phyloP scores from a whole-genome alignment of 2,329 filamentous ascomycete species.

The Dendrostoma leiphaemia region DNA sequence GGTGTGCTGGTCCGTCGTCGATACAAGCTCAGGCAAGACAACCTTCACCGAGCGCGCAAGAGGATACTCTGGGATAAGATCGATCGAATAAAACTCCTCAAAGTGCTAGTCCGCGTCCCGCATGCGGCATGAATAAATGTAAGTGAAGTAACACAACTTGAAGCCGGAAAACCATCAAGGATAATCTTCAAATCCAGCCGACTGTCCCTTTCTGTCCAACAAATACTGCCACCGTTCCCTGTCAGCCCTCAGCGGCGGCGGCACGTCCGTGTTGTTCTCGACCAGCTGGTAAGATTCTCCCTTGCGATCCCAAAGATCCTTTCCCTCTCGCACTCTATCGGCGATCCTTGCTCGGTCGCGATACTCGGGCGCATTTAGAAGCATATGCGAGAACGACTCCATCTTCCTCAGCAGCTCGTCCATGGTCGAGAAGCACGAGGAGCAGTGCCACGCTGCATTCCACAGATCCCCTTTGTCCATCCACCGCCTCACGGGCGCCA shows the following conservation, averaged over 20 bases:
- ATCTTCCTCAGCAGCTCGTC: conserved; percentile 55
- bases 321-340: conserved; percentile 47
- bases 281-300: conserved; percentile 47
- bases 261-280: conserved; percentile 51
- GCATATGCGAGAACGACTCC: conserved; percentile 53
- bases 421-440: conserved; percentile 57
- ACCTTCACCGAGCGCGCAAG: too few relatives aligned
- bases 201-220: conserved; percentile 42
- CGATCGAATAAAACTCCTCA: too few relatives aligned
- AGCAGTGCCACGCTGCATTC: conserved; percentile 62
- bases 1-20: too few relatives aligned
- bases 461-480: conserved; percentile 43
- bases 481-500: conserved; percentile 33
- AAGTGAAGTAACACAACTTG: too few relatives aligned
- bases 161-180: conserved; percentile 21
- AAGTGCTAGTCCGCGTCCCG: too few relatives aligned
- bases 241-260: conserved; percentile 41
- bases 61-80: too few relatives aligned
- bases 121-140: too few relatives aligned
- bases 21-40: too few relatives aligned
- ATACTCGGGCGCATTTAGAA: conserved; percentile 49
- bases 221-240: conserved; percentile 43
- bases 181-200: conserved; percentile 49
- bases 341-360: conserved; percentile 48
- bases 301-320: conserved; percentile 53